Conservation (phyloP, 768 basidiomycete species). For the Macrolepiota albuminosa region DNA sequence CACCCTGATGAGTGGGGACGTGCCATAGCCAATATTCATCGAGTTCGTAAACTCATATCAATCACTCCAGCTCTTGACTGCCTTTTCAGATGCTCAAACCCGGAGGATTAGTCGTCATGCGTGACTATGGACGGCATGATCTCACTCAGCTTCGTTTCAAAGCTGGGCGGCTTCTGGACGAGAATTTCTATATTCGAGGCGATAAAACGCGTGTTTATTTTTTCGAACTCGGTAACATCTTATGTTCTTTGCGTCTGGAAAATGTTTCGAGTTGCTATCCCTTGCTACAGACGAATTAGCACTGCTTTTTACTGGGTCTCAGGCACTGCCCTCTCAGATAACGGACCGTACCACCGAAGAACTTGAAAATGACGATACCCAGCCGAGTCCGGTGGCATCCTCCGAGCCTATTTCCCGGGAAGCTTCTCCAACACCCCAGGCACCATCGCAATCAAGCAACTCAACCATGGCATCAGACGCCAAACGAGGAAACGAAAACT, state of each 20-base stretch:
- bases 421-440: slow-evolving; percentile 1
- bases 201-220: slow-evolving; percentile 98
- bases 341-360: slow-evolving; percentile 28
- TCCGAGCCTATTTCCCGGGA: slow-evolving; percentile 2
- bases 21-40: slow-evolving; percentile 77
- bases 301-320: slow-evolving; percentile 68
- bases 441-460: neutral
- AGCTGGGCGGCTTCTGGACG: slow-evolving; percentile 77
- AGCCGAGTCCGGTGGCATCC: neutral
- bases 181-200: slow-evolving; percentile 94
- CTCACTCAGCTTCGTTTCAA: slow-evolving; percentile 95
- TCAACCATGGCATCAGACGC: neutral
- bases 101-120: slow-evolving; percentile 75
- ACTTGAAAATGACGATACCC: slow-evolving; percentile 29
- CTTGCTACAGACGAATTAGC: slow-evolving; percentile 64
- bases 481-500: neutral
- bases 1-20: slow-evolving; percentile 89
- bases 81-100: slow-evolving; percentile 78
- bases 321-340: slow-evolving; percentile 28
- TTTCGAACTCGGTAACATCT: slow-evolving; percentile 71
- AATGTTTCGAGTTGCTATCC: slow-evolving; percentile 1
- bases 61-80: neutral
- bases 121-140: slow-evolving; percentile 95
- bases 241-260: neutral
- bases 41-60: slow-evolving; percentile 35